These are phyloP conservation scores for Aethionema arabicum DNA, from an alignment of 345 rosid genomes.

Conservation along the genomic window DNA sequence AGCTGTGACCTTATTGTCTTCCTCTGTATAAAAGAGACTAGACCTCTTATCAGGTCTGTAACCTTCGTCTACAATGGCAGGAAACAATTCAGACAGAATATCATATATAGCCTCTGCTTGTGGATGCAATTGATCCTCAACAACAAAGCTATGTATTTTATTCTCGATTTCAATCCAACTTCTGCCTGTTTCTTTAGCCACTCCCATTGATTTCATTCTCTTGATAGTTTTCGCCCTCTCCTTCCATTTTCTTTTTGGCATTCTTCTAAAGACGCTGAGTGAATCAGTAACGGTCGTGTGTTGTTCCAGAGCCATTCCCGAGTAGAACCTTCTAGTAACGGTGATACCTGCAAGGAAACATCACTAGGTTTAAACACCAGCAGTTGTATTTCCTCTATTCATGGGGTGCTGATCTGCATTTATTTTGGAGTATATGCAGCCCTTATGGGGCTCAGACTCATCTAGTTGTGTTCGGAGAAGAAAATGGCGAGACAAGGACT, in stretches of 20 bases:
- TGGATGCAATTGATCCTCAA: constrained; percentile 75
- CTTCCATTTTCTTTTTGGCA: constrained; percentile 67
- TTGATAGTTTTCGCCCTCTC: constrained; percentile 70
- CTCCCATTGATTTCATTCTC: constrained; percentile 73
- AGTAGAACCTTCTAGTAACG: constrained; percentile 68
- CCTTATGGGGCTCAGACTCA: constrained; percentile 7
- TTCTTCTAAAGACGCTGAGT: constrained; percentile 51
- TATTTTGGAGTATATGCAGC: constrained; percentile 15
- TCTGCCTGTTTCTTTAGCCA: constrained; percentile 71
- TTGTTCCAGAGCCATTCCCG: constrained; percentile 85
- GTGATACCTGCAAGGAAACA: constrained; percentile 68
- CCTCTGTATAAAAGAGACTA: constrained; percentile 39
- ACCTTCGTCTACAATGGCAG: constrained; percentile 66
- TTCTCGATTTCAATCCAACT: constrained; percentile 93
- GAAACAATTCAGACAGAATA: constrained; percentile 50
- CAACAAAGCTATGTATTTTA: constrained; percentile 71
- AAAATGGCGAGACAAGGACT: constrained; percentile 6
- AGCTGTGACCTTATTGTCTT: constrained; percentile 20
- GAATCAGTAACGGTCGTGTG: constrained; percentile 70
- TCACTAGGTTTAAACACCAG: constrained; percentile 6
- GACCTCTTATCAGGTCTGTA: constrained; percentile 57
- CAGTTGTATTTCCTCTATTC: neutral
- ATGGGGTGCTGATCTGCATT: neutral
- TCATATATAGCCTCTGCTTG: constrained; percentile 52
- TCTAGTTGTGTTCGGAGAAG: constrained; percentile 1